Evolutionary conservation across 2,329 filamentous ascomycete genomes (phyloP), one percentile per base, ranked within the genome.

Genomic region (Curvularia sp.): DNA sequence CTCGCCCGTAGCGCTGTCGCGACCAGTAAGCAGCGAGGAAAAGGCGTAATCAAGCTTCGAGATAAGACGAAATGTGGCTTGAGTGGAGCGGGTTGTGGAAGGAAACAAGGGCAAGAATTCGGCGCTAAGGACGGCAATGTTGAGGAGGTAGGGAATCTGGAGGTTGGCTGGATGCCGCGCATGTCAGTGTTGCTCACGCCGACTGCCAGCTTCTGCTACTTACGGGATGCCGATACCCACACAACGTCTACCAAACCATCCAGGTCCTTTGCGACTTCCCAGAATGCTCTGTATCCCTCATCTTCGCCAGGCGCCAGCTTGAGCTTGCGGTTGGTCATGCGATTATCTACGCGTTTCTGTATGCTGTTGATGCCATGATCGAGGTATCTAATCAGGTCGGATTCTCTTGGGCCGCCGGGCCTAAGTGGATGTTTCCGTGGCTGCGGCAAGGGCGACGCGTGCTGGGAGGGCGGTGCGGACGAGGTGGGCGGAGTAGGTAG

Each of bases 161-260:
- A 97, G 80, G 52, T 85, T 86, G 18, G 91, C 90, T 93, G 64
- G 23, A 23, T 13, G 27, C 41, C 23, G 15, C 18, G 50, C 10
- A 36, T 13, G 25, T 53, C 34, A 59, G 42, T 36, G 18, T 8
- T 9, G 1, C 3, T 2, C n/a, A 25, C 9, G 21, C 23, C 27
- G 18, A 21, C 19, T 10, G 25, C 34, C 6, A 34, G 10, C 27
- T 18, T 15, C 7, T 32, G 42, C 46, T 28, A 82, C 91, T 74
- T 82, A 93, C 92, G 92, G 21, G 93, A 97, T 9, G 90, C 92
- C 28, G 89, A 92, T 21, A 92, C 84, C 94, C 94, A 98, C 5
- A 97, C 78, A 7, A 96, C 84, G 74, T 96, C 89, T 15, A 96
- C 79, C 12, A 97, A 74, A 5, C 83, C 82, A 55, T 93, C 90